These are phyloP conservation scores for Leccinum disarticulatum DNA, from an alignment of 768 basidiomycete genomes.

Conservation along the genomic window DNA sequence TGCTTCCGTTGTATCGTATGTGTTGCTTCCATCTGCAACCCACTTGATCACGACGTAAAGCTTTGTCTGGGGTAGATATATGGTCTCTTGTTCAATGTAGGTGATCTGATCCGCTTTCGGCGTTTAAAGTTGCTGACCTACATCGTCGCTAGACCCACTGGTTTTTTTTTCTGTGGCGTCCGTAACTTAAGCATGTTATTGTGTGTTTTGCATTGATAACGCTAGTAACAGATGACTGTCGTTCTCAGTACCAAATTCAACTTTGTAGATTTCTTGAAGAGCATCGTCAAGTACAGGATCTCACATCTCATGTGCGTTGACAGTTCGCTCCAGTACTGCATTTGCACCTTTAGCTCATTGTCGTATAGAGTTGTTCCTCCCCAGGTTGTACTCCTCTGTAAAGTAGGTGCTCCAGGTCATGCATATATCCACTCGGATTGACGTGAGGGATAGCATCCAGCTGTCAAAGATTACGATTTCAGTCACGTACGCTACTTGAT, in stretches of 20 bases:
- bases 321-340: background rate
- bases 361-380: slow-evolving; percentile 44
- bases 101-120: slow-evolving; percentile 7
- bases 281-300: slow-evolving; percentile 44
- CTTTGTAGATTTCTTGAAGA: slow-evolving; percentile 44
- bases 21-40: background rate
- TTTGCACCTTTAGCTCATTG: background rate
- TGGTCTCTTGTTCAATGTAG: slow-evolving; percentile 59
- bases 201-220: slow-evolving; percentile 4
- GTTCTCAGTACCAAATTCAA: slow-evolving; percentile 48
- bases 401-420: slow-evolving; percentile 33
- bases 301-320: slow-evolving; percentile 42
- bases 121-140: slow-evolving; percentile 3
- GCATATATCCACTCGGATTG: background rate
- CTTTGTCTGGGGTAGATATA: slow-evolving; percentile 48
- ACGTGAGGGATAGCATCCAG: slow-evolving; percentile 35
- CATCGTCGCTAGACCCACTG: slow-evolving; percentile 53
- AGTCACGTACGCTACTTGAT: slow-evolving; percentile 39
- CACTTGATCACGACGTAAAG: background rate
- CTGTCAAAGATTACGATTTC: slow-evolving; percentile 39
- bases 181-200: slow-evolving; percentile 21
- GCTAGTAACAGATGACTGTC: slow-evolving; percentile 43
- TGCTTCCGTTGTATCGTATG: slow-evolving; percentile 63
- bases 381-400: slow-evolving; percentile 49
- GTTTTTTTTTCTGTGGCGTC: slow-evolving; percentile 53